Evolutionary conservation across 805 yeast genomes (phyloP).

Genomic region (Hanseniaspora jakobsenii): DNA sequence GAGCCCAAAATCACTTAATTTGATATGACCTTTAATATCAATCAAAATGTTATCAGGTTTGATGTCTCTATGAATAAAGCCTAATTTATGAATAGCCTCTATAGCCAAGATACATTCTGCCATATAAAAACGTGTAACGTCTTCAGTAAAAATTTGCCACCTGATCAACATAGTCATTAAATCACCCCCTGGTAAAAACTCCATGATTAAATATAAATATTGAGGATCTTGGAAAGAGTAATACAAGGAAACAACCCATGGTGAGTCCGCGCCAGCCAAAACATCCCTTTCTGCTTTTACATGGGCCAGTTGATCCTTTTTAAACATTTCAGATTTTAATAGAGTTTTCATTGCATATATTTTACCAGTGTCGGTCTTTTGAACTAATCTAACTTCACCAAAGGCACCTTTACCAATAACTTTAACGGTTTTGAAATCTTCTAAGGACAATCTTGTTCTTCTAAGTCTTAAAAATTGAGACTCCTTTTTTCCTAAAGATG

Average conservation of each 20-base stretch:
- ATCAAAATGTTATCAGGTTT: slow-evolving; percentile 92
- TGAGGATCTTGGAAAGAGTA: slow-evolving; percentile 63
- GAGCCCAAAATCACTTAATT: slow-evolving; percentile 77
- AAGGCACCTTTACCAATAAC: slow-evolving; percentile 94
- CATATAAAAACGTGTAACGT: slow-evolving; percentile 83
- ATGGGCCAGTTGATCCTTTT: slow-evolving; percentile 87
- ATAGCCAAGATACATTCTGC: slow-evolving; percentile 93
- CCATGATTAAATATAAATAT: slow-evolving; percentile 82
- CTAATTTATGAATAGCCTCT: slow-evolving; percentile 84
- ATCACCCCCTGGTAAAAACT: slow-evolving; percentile 84
- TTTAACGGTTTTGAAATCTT: slow-evolving; percentile 78
- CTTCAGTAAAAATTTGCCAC: slow-evolving; percentile 89
- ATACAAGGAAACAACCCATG: slow-evolving; percentile 78
- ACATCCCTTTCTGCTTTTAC: slow-evolving; percentile 95
- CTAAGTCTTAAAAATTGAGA: slow-evolving; percentile 74
- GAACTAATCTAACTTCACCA: slow-evolving; percentile 92
- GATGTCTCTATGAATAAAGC: slow-evolving; percentile 92
- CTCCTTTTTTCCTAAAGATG: slow-evolving; percentile 76
- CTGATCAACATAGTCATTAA: slow-evolving; percentile 90
- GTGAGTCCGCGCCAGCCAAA: slow-evolving; percentile 79
- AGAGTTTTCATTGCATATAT: slow-evolving; percentile 91
- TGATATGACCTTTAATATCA: slow-evolving; percentile 69
- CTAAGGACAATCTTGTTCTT: slow-evolving; percentile 69
- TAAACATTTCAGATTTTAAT: slow-evolving; percentile 83
- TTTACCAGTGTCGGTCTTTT: slow-evolving; percentile 79